These are phyloP conservation scores for Pseudotulostoma volvatum DNA, from an alignment of 495 filamentous ascomycete genomes.

Conservation along the genomic window DNA sequence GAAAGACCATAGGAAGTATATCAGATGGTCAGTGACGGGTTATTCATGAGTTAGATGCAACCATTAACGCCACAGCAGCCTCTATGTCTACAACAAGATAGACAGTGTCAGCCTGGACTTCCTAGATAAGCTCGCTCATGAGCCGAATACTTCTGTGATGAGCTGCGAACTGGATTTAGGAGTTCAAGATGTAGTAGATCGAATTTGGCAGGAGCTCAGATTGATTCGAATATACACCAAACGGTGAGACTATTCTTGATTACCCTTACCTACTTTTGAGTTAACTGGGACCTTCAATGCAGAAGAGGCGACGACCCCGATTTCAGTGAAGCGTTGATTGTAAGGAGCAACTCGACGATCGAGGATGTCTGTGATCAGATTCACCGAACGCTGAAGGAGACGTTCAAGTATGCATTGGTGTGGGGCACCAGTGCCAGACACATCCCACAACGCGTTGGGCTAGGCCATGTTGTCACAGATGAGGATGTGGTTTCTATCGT, in stretches of 20 bases:
- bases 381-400: slow-evolving; percentile 89
- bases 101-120: slow-evolving; percentile 88
- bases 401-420: slow-evolving; percentile 95
- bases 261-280: neutral
- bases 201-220: slow-evolving; percentile 87
- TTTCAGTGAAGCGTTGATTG: slow-evolving; percentile 87
- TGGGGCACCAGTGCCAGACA: slow-evolving; percentile 95
- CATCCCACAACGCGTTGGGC: slow-evolving; percentile 82
- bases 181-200: slow-evolving; percentile 88
- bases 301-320: slow-evolving; percentile 80
- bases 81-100: slow-evolving; percentile 99
- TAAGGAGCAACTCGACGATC: slow-evolving; percentile 69
- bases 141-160: slow-evolving; percentile 93
- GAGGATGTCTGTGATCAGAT: slow-evolving; percentile 97
- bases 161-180: slow-evolving; percentile 93
- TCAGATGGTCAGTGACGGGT: slow-evolving; percentile 42
- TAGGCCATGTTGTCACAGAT: slow-evolving; percentile 74
- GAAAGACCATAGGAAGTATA: slow-evolving; percentile 97
- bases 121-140: slow-evolving; percentile 78
- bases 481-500: slow-evolving; percentile 98
- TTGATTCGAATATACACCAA: slow-evolving; percentile 95
- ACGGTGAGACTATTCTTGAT: slow-evolving; percentile 27
- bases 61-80: slow-evolving; percentile 25
- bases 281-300: no score
- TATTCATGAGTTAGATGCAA: neutral